Conservation (phyloP, 768 basidiomycete species). For the Boletus rufocinnamomeus region DNA sequence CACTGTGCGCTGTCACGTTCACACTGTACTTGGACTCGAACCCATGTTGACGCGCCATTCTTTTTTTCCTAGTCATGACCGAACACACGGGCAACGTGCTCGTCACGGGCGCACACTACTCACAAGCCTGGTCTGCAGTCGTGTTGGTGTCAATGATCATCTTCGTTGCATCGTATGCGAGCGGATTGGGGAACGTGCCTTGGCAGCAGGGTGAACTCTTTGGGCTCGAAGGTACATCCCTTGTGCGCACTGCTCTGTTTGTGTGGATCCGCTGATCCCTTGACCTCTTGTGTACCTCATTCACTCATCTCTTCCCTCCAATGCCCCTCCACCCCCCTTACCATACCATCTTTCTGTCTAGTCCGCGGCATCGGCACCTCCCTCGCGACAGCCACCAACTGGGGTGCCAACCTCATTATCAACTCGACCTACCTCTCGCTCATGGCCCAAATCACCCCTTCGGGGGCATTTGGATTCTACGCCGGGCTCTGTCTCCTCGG, state of each 20-base stretch:
- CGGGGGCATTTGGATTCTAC: conserved; percentile 78
- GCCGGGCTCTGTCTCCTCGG: conserved; percentile 71
- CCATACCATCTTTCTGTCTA: conserved; percentile 22
- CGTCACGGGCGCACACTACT: conserved; percentile 58
- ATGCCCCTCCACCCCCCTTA: background rate
- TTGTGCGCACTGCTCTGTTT: background rate
- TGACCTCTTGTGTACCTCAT: background rate
- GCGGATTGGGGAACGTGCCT: conserved; percentile 76
- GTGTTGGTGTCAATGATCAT: conserved; percentile 82
- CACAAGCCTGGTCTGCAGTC: conserved; percentile 61
- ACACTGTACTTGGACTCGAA: background rate
- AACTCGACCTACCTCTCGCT: conserved; percentile 79
- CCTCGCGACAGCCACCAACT: conserved; percentile 74
- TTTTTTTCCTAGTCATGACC: conserved; percentile 51
- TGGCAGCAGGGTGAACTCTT: conserved; percentile 91
- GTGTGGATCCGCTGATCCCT: background rate
- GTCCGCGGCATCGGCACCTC: conserved; percentile 79
- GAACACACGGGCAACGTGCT: conserved; percentile 59
- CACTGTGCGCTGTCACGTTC: conserved; percentile 36
- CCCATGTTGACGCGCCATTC: background rate
- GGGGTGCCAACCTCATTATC: conserved; percentile 76
- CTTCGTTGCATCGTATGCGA: conserved; percentile 82
- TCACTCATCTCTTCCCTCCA: background rate
- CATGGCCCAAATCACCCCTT: conserved; percentile 70
- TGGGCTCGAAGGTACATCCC: conserved; percentile 27